Conservation (phyloP, 495 filamentous ascomycete genomes). For the Bryoglossum gracile region DNA sequence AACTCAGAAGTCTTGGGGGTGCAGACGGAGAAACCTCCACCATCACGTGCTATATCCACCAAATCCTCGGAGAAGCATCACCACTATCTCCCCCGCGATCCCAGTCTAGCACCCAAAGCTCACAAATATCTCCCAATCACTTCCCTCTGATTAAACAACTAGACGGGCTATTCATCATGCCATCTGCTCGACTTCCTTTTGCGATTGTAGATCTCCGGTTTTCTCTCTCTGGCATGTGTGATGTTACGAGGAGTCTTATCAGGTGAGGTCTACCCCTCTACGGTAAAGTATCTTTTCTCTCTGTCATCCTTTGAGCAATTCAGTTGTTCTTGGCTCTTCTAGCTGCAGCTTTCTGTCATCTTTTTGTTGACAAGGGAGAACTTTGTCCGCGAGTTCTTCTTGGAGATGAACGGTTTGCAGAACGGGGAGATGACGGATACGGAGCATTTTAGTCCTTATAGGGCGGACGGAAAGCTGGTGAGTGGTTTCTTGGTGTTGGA, state of each 20-base stretch:
- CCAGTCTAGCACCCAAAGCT: no score
- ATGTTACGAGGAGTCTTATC: not conserved
- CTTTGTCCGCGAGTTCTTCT: not conserved
- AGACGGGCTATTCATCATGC: not conserved
- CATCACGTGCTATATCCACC: no score
- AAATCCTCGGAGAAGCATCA: no score
- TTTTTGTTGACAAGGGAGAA: not conserved
- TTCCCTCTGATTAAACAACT: not conserved
- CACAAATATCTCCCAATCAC: no score
- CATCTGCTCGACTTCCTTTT: not conserved
- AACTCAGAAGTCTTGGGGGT: no score
- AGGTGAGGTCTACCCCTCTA: not conserved
- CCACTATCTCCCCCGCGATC: no score
- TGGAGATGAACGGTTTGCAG: not conserved
- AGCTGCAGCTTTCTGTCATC: not conserved
- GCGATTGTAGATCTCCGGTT: slow-evolving; percentile 15
- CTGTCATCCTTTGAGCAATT: not conserved
- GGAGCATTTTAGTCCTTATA: slow-evolving; percentile 51
- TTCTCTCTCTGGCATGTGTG: not conserved
- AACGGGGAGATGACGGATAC: slow-evolving; percentile 24
- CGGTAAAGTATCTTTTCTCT: not conserved
- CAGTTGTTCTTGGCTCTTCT: not conserved
- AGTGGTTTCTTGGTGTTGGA: no score
- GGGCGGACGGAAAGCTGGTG: slow-evolving; percentile 52
- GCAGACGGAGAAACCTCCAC: no score